phyloP scores from a whole-genome alignment of 192 early-diverging fungal genomes.

The Ambispora gerdemannii region DNA sequence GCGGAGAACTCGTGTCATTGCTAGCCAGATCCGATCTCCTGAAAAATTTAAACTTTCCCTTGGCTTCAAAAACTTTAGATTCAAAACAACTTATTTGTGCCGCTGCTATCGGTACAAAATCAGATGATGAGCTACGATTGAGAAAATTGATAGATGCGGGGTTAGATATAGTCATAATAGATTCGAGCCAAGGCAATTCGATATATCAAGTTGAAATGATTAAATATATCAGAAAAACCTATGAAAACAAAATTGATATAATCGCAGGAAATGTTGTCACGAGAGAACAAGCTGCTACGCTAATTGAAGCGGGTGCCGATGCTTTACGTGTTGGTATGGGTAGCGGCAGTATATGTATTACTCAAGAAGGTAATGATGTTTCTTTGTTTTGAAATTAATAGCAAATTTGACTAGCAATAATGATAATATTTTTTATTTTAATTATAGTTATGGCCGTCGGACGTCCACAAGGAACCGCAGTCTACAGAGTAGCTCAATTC shows the following conservation, averaged over 20 bases:
- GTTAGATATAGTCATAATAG: constrained; percentile 93
- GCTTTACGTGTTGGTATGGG: constrained; percentile 97
- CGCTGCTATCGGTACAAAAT: constrained; percentile 90
- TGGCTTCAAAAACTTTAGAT: constrained; percentile 75
- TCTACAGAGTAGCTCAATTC: constrained; percentile 94
- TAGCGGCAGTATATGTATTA: constrained; percentile 96
- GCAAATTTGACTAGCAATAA: background rate
- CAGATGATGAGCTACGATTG: constrained; percentile 82
- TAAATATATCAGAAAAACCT: constrained; percentile 85
- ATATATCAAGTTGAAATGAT: constrained; percentile 94
- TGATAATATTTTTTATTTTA: background rate
- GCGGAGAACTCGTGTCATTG: constrained; percentile 82
- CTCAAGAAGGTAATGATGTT: constrained; percentile 64
- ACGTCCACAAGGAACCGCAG: constrained; percentile 95
- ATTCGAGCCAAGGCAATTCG: constrained; percentile 96
- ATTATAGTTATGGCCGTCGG: constrained; percentile 90
- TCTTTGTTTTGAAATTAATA: background rate
- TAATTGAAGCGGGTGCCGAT: constrained; percentile 94
- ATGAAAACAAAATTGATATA: constrained; percentile 72
- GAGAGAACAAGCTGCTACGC: constrained; percentile 84
- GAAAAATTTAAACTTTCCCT: constrained; percentile 94
- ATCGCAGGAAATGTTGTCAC: constrained; percentile 98
- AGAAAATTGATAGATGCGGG: constrained; percentile 86
- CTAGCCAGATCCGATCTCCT: constrained; percentile 92
- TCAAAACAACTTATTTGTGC: constrained; percentile 92